Base-by-base conservation (phyloP, 75 land plant species). In the Azolla pinnata region DNA sequence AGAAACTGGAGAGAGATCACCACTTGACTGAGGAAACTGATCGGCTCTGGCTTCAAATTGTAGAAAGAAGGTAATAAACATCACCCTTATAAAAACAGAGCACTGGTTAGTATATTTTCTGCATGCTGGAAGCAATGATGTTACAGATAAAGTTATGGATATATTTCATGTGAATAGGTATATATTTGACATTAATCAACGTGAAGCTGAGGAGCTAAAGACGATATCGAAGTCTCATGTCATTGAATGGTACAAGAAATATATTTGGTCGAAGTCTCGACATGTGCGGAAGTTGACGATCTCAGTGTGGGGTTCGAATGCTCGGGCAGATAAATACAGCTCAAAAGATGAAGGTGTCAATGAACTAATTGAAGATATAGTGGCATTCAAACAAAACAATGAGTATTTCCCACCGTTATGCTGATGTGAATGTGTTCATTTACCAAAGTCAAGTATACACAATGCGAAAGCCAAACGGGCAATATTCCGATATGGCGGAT, bases 291-390 rank as follows among this genome's bases (percentile, higher is more conserved):
- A 69, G 67, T 67, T 93, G 61, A 73, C 77, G 17, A 54, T 89
- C 19, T 79, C 79, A 50, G 76, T 93, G 0, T 89, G 98, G 95
- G 96, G 98, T 20, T 81, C 85, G 63, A 75, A 86, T 66, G 70
- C 90, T 0, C 70, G 75, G 29, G 27, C 60, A 34, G 66, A 63
- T 14, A 24, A 61, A 72, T 31, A 19, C 29, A 10, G 44, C 35
- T 30, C 24, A 24, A 54, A 19, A 32, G 25, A 52, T 46, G 0
- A 27, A 0, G 10, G 65, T 7, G 23, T 69, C 27, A 53, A 59
- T 19, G 51, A 66, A 46, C 61, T 70, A 28, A 75, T 85, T 61
- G 61, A 73, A 24, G 79, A 81, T 54, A 47, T 81, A 1, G 40
- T 47, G 8, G 60, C 66, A 0, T 72, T 81, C 34, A 81, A 85